Evolutionary conservation across 352 stramenopile genomes (phyloP).

Genomic region (Thalassiosira livingstoniorum): DNA sequence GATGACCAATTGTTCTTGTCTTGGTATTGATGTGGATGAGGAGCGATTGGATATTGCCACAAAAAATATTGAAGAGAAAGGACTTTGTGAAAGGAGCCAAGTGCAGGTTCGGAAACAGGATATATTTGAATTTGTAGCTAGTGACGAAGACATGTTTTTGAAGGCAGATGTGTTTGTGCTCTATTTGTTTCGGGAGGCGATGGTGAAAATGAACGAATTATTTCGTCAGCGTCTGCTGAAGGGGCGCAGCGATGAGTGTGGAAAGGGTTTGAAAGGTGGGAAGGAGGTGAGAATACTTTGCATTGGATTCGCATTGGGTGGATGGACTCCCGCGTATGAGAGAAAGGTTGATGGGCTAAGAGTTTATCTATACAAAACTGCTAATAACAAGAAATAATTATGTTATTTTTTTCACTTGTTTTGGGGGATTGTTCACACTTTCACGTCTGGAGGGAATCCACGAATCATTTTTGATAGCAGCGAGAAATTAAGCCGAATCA

Average conservation of each 20-base stretch:
- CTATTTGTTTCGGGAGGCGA: slow-evolving; percentile 67
- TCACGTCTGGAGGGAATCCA: no score
- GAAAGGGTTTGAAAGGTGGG: neutral
- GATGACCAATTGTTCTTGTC: slow-evolving; percentile 49
- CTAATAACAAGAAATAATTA: neutral
- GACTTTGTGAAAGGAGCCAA: slow-evolving; percentile 12
- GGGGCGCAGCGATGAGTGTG: no score
- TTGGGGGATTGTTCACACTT: no score
- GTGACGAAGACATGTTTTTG: slow-evolving; percentile 16
- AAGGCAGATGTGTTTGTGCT: slow-evolving; percentile 55
- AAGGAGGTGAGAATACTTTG: slow-evolving; percentile 32
- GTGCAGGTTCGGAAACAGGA: slow-evolving; percentile 46
- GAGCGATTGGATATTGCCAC: slow-evolving; percentile 43
- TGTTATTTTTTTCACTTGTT: neutral
- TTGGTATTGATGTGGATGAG: slow-evolving; percentile 62
- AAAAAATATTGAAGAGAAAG: slow-evolving; percentile 22
- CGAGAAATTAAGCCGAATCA: no score
- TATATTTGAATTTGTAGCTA: slow-evolving; percentile 56
- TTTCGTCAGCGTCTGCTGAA: slow-evolving; percentile 27
- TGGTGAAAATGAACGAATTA: slow-evolving; percentile 45
- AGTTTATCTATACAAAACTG: slow-evolving; percentile 43
- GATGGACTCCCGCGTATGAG: slow-evolving; percentile 35
- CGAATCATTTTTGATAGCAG: no score
- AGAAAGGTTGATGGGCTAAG: slow-evolving; percentile 26
- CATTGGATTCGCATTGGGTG: slow-evolving; percentile 49